These are phyloP conservation scores for Luffa acutangula DNA, from an alignment of 306 rosid genomes.

Conservation along the genomic window DNA sequence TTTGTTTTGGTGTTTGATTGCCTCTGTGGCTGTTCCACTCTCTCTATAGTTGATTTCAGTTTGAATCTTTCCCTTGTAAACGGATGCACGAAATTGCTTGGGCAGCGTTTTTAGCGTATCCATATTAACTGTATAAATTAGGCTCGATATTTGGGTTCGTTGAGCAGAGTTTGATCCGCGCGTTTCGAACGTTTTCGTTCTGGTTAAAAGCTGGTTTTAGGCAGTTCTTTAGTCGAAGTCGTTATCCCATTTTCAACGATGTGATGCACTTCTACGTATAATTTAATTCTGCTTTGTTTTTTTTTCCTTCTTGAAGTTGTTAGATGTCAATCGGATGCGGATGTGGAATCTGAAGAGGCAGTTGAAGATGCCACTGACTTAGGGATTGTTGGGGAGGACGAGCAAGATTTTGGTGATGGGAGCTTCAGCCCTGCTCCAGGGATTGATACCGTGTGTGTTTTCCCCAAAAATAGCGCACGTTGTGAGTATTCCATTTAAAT, in stretches of 20 bases:
- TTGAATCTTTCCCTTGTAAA: not conserved
- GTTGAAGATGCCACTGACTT: conserved; percentile 56
- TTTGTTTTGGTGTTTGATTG: not conserved
- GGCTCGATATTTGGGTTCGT: not conserved
- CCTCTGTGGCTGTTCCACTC: not conserved
- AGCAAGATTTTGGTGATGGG: conserved; percentile 59
- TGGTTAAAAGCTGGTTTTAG: not conserved
- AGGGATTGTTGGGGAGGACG: conserved; percentile 70
- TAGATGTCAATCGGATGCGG: conserved; percentile 53
- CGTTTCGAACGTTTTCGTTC: not conserved
- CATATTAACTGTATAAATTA: not conserved
- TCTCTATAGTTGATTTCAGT: not conserved
- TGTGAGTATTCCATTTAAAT: conserved; percentile 25
- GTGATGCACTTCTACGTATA: not conserved
- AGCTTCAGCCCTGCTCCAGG: conserved; percentile 63
- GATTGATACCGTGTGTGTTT: conserved; percentile 56
- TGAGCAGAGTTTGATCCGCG: not conserved
- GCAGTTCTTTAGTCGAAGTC: not conserved
- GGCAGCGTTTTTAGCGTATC: not conserved
- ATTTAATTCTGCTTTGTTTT: no score
- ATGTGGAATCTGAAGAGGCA: conserved; percentile 31
- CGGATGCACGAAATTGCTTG: not conserved
- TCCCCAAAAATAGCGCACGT: conserved; percentile 63
- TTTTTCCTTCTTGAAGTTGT: conserved; percentile 41
- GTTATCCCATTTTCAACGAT: not conserved